These are phyloP conservation scores for Schizochytrium sp. DNA, from an alignment of 108 stramenopile species.

Conservation along the genomic window DNA sequence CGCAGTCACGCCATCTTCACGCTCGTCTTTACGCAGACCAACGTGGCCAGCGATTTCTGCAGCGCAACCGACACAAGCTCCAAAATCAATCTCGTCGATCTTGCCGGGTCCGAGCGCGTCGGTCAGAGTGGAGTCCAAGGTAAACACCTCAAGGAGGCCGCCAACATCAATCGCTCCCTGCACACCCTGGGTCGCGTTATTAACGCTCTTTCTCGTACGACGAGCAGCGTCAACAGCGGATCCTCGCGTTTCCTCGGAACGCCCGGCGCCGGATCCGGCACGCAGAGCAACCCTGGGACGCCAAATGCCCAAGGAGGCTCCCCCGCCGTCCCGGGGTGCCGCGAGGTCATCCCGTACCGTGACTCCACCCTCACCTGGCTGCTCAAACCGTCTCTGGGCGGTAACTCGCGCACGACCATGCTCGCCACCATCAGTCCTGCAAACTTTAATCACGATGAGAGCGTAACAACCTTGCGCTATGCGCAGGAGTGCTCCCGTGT, in stretches of 20 bases:
- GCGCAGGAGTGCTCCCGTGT: slow-evolving; percentile 20
- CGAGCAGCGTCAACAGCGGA: slow-evolving; percentile 3
- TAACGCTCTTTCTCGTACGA: not conserved
- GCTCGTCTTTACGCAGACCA: slow-evolving; percentile 27
- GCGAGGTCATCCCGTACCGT: slow-evolving; percentile 45
- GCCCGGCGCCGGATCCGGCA: not conserved
- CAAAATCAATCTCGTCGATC: slow-evolving; percentile 20
- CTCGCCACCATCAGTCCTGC: slow-evolving; percentile 35
- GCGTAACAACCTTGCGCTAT: slow-evolving; percentile 34
- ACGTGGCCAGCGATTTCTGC: not conserved
- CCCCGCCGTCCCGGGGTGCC: too few species aligned
- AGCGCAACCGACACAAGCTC: not conserved
- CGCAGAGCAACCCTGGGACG: not conserved
- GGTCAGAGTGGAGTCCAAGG: not conserved
- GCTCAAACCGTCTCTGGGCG: slow-evolving; percentile 32
- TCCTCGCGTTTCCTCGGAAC: not conserved
- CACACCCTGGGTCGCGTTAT: slow-evolving; percentile 17
- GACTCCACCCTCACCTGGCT: slow-evolving; percentile 55
- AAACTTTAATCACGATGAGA: slow-evolving; percentile 33
- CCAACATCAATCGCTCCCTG: slow-evolving; percentile 27
- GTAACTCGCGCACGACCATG: slow-evolving; percentile 41
- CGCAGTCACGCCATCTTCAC: slow-evolving; percentile 23
- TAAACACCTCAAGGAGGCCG: slow-evolving; percentile 20
- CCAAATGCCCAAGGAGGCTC: not conserved
- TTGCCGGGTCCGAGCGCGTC: slow-evolving; percentile 25